Evolutionary conservation across 2,329 filamentous ascomycete genomes (phyloP), one percentile per base, ranked within the genome.

Genomic region (Neocucurbitaria cava): DNA sequence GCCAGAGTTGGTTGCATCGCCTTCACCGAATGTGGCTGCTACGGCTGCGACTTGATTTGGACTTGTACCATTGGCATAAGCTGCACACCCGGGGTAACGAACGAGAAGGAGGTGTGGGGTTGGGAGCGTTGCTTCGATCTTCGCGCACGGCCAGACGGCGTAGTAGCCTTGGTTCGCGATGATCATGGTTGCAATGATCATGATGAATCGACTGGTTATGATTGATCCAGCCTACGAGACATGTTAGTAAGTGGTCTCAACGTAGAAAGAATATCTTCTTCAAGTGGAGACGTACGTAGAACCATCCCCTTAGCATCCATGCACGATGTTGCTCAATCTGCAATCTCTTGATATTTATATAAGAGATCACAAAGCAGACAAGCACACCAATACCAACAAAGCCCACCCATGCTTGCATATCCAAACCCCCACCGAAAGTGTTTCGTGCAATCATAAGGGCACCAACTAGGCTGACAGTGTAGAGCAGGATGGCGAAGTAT

Each of bases 281-380:
- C 13, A 21, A 23, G 30, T 30, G 9, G 6, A 1, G 3, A 59
- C 64, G 47, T 53, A 69, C 64, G 21, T 66, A 64, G 15, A 70
- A 70, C 70, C 70, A 73, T 1, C 65, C 68, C 26, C 68, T 56
- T 1, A 70, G 52, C 68, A 70, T 68, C 69, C 64, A 69, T 1
- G 65, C 66, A 33, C 70, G 56, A 7, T 81, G 64, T 46, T 69
- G 66, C 40, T 70, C 65, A 17, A 89, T 84, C 64, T 87, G 85
- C 1, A 87, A 70, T 2, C 77, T 74, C 67, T 84, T 87, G 68
- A 88, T 81, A 57, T 87, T 87, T 66, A 82, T 75, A 28, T 80
- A 81, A 1, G 84, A 82, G 39, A 87, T 54, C 0, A 65, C 56
- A 21, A 84, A 68, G 9, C 78, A 76, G 1, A 69, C 58, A 0